Conservation (phyloP, 2,329 filamentous ascomycete genomes). For the Venturia aucupariae region DNA sequence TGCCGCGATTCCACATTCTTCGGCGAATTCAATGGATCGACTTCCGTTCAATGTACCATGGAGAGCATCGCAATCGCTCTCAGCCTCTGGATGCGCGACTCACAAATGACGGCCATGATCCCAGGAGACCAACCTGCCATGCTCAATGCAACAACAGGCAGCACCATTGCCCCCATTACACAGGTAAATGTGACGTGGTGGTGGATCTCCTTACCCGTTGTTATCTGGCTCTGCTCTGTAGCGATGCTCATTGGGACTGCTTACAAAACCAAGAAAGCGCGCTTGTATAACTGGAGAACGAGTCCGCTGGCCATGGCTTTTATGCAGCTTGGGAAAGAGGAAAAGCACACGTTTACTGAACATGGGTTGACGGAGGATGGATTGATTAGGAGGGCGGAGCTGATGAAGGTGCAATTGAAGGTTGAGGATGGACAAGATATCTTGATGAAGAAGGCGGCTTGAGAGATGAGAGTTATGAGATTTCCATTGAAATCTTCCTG, state of each 20-base stretch:
- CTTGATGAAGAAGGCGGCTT: neutral
- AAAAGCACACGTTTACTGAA: neutral
- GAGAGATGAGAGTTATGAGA: neutral
- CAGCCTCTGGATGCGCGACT: neutral
- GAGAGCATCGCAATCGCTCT: neutral
- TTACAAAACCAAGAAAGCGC: constrained; percentile 9
- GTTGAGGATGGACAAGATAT: constrained; percentile 5
- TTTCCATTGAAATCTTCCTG: too few species aligned
- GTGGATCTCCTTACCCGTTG: constrained; percentile 9
- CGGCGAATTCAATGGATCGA: constrained; percentile 2
- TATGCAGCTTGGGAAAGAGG: constrained; percentile 5
- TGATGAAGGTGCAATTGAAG: constrained; percentile 3
- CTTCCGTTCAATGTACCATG: neutral
- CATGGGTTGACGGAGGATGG: neutral
- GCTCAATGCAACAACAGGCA: neutral
- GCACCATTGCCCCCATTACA: neutral
- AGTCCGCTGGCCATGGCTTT: constrained; percentile 15
- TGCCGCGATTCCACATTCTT: neutral
- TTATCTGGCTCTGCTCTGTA: constrained; percentile 6
- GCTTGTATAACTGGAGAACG: constrained; percentile 13
- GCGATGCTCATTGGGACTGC: constrained; percentile 12
- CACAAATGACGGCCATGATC: neutral
- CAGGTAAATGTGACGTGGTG: constrained; percentile 8
- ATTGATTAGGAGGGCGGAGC: neutral
- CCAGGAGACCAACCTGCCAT: neutral